These are phyloP conservation scores for Astrothelium subdiscretum DNA, from an alignment of 495 filamentous ascomycete genomes.

Conservation along the genomic window DNA sequence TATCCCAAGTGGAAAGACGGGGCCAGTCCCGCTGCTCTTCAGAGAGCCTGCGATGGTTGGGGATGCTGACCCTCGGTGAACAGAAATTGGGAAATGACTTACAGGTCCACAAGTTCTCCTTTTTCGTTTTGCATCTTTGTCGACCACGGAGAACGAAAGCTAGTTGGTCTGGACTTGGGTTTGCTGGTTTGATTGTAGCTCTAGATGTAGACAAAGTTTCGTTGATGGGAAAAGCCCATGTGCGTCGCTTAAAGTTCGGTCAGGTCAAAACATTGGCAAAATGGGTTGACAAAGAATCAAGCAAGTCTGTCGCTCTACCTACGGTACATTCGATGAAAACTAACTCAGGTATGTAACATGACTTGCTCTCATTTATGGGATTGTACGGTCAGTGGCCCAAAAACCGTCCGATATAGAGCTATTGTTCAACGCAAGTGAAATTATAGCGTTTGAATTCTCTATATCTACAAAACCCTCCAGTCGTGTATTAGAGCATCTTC, in stretches of 20 bases:
- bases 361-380: no score
- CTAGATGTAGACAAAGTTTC: neutral
- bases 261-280: neutral
- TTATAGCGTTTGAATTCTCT: no score
- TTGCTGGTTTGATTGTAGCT: neutral
- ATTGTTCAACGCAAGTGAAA: no score
- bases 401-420: no score
- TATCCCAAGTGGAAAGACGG: no score
- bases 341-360: no score
- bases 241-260: neutral
- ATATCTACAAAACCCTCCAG: neutral
- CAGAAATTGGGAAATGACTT: neutral
- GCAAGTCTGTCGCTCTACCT: no score
- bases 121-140: neutral
- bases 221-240: neutral
- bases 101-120: neutral
- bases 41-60: neutral
- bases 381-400: no score
- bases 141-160: neutral
- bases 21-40: no score
- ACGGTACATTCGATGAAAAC: no score
- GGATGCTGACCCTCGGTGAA: neutral
- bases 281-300: no score
- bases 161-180: neutral
- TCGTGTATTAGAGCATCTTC: neutral